Evolutionary conservation across 306 rosid genomes (phyloP).

Genomic region (Lithocarpus polystachyus): DNA sequence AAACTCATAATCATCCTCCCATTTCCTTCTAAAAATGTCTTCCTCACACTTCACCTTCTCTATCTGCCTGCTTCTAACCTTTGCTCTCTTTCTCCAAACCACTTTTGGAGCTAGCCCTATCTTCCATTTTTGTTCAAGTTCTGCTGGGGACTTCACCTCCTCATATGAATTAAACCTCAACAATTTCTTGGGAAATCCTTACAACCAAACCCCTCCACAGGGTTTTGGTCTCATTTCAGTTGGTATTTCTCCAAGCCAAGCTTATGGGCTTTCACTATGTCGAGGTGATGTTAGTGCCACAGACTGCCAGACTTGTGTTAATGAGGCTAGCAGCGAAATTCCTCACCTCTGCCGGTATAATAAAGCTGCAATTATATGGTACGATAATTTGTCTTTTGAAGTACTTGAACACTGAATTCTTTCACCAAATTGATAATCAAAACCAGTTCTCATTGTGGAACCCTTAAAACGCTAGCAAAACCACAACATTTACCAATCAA

Average conservation of each 20-base stretch:
- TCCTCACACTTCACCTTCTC: background rate
- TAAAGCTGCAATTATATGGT: background rate
- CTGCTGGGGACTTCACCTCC: background rate
- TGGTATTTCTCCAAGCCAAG: background rate
- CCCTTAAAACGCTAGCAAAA: background rate
- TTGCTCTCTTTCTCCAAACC: background rate
- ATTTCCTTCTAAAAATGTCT: background rate
- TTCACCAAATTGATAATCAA: background rate
- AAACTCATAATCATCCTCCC: too few species aligned
- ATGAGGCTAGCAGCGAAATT: background rate
- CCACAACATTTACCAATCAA: background rate
- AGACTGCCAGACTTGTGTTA: background rate
- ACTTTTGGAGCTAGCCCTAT: background rate
- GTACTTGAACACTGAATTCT: background rate
- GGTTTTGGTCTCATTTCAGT: background rate
- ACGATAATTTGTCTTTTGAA: background rate
- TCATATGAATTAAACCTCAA: background rate
- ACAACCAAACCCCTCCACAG: background rate
- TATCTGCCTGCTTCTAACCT: background rate
- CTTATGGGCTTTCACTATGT: constrained; percentile 1
- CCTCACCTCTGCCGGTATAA: background rate
- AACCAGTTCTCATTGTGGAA: background rate
- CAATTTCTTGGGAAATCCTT: background rate
- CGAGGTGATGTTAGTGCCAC: background rate
- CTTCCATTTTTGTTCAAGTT: background rate